These are phyloP conservation scores for Lodderomyces parapsilosis DNA, from an alignment of 1,139 yeast genomes.

Conservation along the genomic window DNA sequence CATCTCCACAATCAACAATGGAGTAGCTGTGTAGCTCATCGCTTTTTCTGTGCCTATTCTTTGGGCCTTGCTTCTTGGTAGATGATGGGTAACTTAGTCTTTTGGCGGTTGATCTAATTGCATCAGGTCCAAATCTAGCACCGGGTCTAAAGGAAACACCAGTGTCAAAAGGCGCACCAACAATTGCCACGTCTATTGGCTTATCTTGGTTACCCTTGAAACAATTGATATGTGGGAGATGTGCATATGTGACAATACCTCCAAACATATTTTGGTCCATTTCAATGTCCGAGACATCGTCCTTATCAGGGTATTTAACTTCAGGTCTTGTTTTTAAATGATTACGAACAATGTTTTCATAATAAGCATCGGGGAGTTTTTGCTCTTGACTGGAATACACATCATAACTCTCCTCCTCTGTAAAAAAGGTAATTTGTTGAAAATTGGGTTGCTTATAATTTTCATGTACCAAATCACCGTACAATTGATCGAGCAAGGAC, in stretches of 20 bases:
- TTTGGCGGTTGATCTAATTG: slow-evolving; percentile 39
- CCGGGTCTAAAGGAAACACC: slow-evolving; percentile 51
- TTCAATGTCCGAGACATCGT: slow-evolving; percentile 35
- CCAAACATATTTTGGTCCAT: slow-evolving; percentile 29
- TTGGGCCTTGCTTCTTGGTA: neutral
- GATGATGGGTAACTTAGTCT: slow-evolving; percentile 27
- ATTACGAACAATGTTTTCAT: slow-evolving; percentile 8
- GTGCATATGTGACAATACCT: slow-evolving; percentile 49
- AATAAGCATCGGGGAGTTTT: slow-evolving; percentile 5
- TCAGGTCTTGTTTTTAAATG: slow-evolving; percentile 22
- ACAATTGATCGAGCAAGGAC: slow-evolving; percentile 13
- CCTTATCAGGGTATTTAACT: slow-evolving; percentile 33
- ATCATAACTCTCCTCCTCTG: slow-evolving; percentile 1
- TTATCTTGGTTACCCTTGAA: slow-evolving; percentile 22
- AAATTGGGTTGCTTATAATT: neutral
- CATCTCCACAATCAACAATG: slow-evolving; percentile 55
- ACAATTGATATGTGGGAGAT: slow-evolving; percentile 38
- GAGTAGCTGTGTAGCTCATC: slow-evolving; percentile 29
- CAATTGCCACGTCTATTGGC: slow-evolving; percentile 43
- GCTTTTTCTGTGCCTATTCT: slow-evolving; percentile 15
- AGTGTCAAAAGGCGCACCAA: slow-evolving; percentile 55
- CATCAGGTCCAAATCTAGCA: slow-evolving; percentile 52
- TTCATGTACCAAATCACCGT: slow-evolving; percentile 14
- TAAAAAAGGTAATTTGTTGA: slow-evolving; percentile 1
- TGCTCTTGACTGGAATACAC: slow-evolving; percentile 5